These are phyloP conservation scores for Allium sativum DNA, from an alignment of 106 monocot species.

Conservation along the genomic window DNA sequence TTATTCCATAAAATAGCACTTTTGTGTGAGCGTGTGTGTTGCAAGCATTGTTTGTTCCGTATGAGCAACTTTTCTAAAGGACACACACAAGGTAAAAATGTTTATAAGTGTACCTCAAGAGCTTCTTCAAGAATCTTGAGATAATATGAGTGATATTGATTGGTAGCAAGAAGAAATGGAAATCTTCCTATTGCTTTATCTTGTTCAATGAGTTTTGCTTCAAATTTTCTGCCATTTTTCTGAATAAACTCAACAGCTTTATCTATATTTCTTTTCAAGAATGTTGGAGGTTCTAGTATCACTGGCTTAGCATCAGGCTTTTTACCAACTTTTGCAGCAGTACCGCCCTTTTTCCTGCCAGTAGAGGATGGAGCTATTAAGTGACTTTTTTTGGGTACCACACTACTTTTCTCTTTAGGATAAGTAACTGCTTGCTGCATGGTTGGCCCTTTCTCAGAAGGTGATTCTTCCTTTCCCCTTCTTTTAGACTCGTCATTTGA, in stretches of 20 bases:
- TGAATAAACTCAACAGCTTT: constrained; percentile 81
- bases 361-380: constrained; percentile 11
- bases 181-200: constrained; percentile 67
- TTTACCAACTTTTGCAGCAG: constrained; percentile 5
- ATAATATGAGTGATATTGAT: constrained; percentile 71
- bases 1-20: too few relatives aligned
- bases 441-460: constrained; percentile 11
- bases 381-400: constrained; percentile 24
- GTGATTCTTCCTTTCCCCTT: constrained; percentile 8
- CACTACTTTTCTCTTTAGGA: constrained; percentile 25
- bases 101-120: constrained; percentile 37
- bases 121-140: constrained; percentile 65
- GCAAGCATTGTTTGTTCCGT: too few relatives aligned
- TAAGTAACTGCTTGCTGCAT: constrained; percentile 8
- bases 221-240: constrained; percentile 90
- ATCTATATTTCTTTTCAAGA: constrained; percentile 53
- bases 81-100: too few relatives aligned
- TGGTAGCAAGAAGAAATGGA: constrained; percentile 79
- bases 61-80: too few relatives aligned
- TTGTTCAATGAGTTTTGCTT: constrained; percentile 72
- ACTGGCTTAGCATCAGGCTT: constrained; percentile 16
- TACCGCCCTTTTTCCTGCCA: constrained; percentile 23
- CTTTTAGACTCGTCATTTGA: constrained; percentile 11
- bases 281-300: constrained; percentile 67
- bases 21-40: too few relatives aligned